Percentiles rank a stretch among this genome's conserved stretches.
Evolutionary conservation across 2,329 filamentous ascomycete species (phyloP).

Genomic region (Truncatella angustata): DNA sequence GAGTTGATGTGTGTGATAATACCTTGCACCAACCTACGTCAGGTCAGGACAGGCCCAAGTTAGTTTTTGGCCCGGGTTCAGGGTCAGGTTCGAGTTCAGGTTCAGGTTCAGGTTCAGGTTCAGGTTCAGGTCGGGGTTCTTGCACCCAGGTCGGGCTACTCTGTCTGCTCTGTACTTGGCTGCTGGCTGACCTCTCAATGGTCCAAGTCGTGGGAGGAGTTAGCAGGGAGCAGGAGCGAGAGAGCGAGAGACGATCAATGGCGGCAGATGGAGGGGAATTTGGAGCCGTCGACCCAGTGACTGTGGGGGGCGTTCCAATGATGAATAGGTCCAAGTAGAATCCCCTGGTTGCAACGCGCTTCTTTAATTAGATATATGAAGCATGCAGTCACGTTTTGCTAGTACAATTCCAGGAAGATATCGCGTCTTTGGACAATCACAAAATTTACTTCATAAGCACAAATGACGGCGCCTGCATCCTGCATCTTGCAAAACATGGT

Average conservation of each 20-base stretch:
- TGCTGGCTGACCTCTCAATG: background rate
- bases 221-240: too few relatives aligned
- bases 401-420: too few relatives aligned
- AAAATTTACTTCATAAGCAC: background rate
- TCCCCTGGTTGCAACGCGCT: background rate
- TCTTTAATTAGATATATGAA: too few relatives aligned
- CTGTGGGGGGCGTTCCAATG: background rate
- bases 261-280: slow-evolving; percentile 5
- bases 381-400: too few relatives aligned
- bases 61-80: too few relatives aligned
- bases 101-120: too few relatives aligned
- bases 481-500: background rate
- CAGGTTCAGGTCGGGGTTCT: background rate
- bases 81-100: too few relatives aligned
- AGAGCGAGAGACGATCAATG: background rate
- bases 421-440: background rate
- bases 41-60: too few relatives aligned
- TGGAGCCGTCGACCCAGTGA: slow-evolving; percentile 2
- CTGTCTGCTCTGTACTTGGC: too few relatives aligned
- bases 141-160: background rate
- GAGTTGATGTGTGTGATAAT: background rate
- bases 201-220: too few relatives aligned
- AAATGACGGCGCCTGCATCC: background rate
- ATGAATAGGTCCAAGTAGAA: background rate
- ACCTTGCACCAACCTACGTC: background rate